Percentiles rank a stretch among this genome's conserved stretches.
Conservation (phyloP, 106 monocot species). For the Chionographis japonica region DNA sequence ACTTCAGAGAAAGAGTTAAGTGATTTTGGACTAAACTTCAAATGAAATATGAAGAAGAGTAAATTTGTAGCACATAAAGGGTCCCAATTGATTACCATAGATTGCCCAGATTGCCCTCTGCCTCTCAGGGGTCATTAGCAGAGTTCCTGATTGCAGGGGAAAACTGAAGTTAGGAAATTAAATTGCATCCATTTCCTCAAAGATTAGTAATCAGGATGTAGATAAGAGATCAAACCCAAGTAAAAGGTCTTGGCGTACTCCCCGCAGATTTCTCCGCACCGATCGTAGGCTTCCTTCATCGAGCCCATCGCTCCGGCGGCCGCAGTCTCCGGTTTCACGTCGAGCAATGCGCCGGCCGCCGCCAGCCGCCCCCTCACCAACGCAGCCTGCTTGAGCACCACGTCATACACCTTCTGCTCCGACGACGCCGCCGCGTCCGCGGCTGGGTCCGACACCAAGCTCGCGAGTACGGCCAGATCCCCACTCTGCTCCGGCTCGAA, state of each 20-base stretch:
- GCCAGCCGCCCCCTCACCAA: slow-evolving; percentile 23
- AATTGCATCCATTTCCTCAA: background rate
- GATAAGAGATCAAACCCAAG: slow-evolving; percentile 18
- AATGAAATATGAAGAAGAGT: background rate
- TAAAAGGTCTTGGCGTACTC: slow-evolving; percentile 64
- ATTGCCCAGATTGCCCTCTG: slow-evolving; percentile 75
- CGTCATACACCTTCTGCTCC: slow-evolving; percentile 52
- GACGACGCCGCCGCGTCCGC: slow-evolving; percentile 24
- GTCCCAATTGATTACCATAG: slow-evolving; percentile 33
- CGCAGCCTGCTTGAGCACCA: slow-evolving; percentile 51
- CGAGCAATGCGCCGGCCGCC: background rate
- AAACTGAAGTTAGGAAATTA: background rate
- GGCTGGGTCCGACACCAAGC: slow-evolving; percentile 14
- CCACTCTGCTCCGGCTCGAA: slow-evolving; percentile 15
- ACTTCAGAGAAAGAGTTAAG: too few species aligned
- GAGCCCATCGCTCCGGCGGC: background rate
- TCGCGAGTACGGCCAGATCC: slow-evolving; percentile 7
- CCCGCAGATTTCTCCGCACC: slow-evolving; percentile 44
- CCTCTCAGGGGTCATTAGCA: slow-evolving; percentile 55
- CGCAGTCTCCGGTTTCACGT: slow-evolving; percentile 5
- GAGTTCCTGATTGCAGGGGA: slow-evolving; percentile 19
- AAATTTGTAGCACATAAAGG: background rate
- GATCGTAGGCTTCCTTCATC: slow-evolving; percentile 31
- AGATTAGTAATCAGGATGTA: background rate
- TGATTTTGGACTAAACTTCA: too few species aligned